phyloP scores from a whole-genome alignment of 257 asterid species.

The Petunia axillaris region DNA sequence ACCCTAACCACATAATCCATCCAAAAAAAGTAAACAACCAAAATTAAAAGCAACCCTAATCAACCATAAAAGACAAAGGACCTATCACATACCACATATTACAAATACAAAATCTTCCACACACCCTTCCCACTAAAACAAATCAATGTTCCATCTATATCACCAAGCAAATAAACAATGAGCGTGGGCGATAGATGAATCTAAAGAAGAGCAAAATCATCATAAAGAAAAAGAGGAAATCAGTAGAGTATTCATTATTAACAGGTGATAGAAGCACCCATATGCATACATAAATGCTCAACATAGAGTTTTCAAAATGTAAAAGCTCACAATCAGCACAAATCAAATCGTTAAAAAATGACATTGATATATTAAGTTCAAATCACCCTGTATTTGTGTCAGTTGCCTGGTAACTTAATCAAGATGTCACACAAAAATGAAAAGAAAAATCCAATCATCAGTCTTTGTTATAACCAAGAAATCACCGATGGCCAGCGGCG shows the following conservation, averaged over 20 bases:
- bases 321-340: constrained; percentile 11
- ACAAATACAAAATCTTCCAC: neutral
- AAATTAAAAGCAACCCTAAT: neutral
- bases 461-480: no score
- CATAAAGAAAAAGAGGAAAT: neutral
- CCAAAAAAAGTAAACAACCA: neutral
- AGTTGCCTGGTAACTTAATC: neutral
- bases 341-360: neutral
- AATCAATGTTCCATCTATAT: neutral
- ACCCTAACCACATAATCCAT: constrained; percentile 8
- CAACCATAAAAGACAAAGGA: constrained; percentile 15
- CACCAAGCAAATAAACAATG: neutral
- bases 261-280: neutral
- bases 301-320: neutral
- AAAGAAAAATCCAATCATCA: no score
- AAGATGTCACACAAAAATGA: neutral
- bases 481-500: no score
- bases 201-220: neutral
- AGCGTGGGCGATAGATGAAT: neutral
- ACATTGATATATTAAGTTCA: neutral
- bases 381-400: neutral
- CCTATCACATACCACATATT: neutral
- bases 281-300: neutral
- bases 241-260: no score
- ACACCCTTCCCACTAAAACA: neutral